Percentiles rank a stretch among this genome's conserved stretches.
These are phyloP conservation scores for Mycocentrospora acerina DNA, from an alignment of 2,329 filamentous ascomycete genomes.

Conservation along the genomic window DNA sequence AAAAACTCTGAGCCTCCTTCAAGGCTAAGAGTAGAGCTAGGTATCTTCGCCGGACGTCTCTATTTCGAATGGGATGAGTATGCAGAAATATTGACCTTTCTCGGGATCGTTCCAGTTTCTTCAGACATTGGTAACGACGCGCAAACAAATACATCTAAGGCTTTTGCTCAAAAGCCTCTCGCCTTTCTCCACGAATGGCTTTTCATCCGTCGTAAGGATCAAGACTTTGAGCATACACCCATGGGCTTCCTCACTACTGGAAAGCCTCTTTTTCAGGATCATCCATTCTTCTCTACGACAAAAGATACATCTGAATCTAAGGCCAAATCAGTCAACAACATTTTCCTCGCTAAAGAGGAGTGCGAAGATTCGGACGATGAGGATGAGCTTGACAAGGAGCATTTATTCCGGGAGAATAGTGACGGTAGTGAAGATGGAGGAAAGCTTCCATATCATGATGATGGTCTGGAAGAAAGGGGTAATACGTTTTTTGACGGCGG, in stretches of 20 bases:
- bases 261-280: slow-evolving; percentile 49
- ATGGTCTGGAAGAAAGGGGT: slow-evolving; percentile 4
- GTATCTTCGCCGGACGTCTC: slow-evolving; percentile 61
- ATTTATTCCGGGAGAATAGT: slow-evolving; percentile 7
- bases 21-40: slow-evolving; percentile 61
- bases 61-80: slow-evolving; percentile 59
- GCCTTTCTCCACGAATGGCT: slow-evolving; percentile 58
- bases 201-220: slow-evolving; percentile 54
- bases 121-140: slow-evolving; percentile 1
- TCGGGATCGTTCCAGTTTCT: slow-evolving; percentile 3
- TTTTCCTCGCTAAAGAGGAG: slow-evolving; percentile 1
- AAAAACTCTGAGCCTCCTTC: slow-evolving; percentile 45
- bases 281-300: slow-evolving; percentile 53
- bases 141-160: slow-evolving; percentile 4
- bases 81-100: slow-evolving; percentile 23
- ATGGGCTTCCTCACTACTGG: slow-evolving; percentile 61
- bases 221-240: slow-evolving; percentile 61
- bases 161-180: slow-evolving; percentile 28
- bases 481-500: slow-evolving; percentile 11
- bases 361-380: slow-evolving; percentile 7
- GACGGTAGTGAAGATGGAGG: not conserved
- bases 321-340: not conserved
- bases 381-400: slow-evolving; percentile 10
- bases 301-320: not conserved
- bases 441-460: slow-evolving; percentile 2